Percentiles rank a stretch among this genome's conserved stretches.
Conservation (phyloP, 805 yeast genomes). For the Hanseniaspora thailandica region DNA sequence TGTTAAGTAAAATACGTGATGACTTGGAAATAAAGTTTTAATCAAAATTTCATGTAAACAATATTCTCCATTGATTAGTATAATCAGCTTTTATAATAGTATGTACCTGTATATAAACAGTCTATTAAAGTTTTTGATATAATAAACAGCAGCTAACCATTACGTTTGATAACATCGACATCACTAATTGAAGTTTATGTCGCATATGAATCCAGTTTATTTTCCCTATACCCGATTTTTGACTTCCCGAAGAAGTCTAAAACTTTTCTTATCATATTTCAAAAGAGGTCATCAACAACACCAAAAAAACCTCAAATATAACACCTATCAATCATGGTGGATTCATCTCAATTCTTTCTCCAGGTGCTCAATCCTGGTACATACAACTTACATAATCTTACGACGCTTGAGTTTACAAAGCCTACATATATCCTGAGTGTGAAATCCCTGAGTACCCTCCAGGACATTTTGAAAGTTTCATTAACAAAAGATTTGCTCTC, state of each 20-base stretch:
- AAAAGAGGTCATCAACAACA: no score
- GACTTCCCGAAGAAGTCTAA: no score
- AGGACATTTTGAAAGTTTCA: not conserved
- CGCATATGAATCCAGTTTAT: no score
- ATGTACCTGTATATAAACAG: no score
- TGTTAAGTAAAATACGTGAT: not conserved
- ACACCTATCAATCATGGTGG: not conserved
- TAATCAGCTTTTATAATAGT: no score
- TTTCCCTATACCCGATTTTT: no score
- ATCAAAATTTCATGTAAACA: not conserved
- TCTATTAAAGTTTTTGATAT: no score
- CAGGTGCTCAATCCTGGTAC: slow-evolving; percentile 3
- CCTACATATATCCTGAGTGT: not conserved
- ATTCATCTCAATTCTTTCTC: not conserved
- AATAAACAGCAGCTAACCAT: no score
- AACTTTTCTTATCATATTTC: no score
- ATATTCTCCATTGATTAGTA: no score
- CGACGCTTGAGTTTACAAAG: not conserved
- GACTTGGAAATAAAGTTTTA: not conserved
- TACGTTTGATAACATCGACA: no score
- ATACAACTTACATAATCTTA: not conserved
- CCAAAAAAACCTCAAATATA: not conserved
- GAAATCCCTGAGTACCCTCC: not conserved
- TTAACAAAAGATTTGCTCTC: not conserved
- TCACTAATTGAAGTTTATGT: no score